phyloP scores from a whole-genome alignment of 768 basidiomycete genomes.

The Neoboletus brunneissimus region DNA sequence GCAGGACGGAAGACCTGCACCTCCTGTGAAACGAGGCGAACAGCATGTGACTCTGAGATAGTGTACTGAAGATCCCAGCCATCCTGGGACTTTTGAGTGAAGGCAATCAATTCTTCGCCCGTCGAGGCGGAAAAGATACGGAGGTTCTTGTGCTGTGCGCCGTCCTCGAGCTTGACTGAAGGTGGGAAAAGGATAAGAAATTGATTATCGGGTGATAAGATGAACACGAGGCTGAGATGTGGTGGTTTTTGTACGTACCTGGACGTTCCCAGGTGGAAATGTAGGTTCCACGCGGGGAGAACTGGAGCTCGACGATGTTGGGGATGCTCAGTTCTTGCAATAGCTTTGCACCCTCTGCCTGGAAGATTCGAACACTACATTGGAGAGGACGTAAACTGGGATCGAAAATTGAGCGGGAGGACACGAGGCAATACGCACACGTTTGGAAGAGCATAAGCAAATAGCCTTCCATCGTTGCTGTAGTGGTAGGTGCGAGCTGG shows the following conservation, averaged over 20 bases:
- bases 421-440: constrained; percentile 48
- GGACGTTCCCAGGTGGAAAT: constrained; percentile 96
- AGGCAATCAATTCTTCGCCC: constrained; percentile 82
- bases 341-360: constrained; percentile 70
- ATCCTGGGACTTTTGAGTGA: constrained; percentile 88
- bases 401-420: constrained; percentile 5
- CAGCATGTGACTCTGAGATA: constrained; percentile 81
- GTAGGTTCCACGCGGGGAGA: constrained; percentile 92
- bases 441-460: constrained; percentile 77
- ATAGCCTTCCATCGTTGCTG: constrained; percentile 83
- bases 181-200: constrained; percentile 7
- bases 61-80: constrained; percentile 93
- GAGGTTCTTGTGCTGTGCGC: constrained; percentile 89
- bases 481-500: constrained; percentile 77
- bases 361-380: constrained; percentile 68
- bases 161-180: constrained; percentile 82
- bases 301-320: constrained; percentile 79
- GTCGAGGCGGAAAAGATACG: constrained; percentile 84
- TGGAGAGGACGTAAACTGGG: constrained; percentile 11
- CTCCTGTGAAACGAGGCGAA: constrained; percentile 77
- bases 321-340: constrained; percentile 72
- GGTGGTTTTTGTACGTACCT: constrained; percentile 38
- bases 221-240: constrained; percentile 25
- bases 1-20: constrained; percentile 81
- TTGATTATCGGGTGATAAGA: constrained; percentile 12